Base-by-base conservation (phyloP, 768 basidiomycete species). In the Psilocybe azurescens region DNA sequence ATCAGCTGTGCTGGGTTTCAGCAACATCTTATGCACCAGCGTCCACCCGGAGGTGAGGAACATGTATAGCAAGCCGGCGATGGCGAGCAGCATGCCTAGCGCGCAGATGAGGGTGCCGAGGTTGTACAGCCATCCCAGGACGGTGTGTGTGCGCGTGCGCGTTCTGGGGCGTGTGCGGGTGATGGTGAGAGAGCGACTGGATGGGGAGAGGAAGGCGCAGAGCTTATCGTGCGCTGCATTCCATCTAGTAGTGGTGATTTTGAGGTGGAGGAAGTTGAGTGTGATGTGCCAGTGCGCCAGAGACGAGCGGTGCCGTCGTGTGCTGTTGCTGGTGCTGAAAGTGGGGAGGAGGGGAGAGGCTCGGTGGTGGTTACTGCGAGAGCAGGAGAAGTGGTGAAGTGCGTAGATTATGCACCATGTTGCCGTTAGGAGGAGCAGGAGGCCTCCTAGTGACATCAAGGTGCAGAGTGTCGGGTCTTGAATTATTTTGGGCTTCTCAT, bases 181-280 rank as follows among this genome's bases (percentile, higher is more conserved):
- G 41, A n/a, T 1, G 4, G 41, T 36, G 7, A 36, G 33, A 56
- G 50, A 72, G 74, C 5, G 65, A 66, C n/a, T 70, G 68, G 28
- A 68, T 66, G 4, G 75, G 69, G n/a, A 89, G 70, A 3, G 60
- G 46, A 0, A 65, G 49, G 11, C 50, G 11, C 81, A 64, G 20
- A 87, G 70, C 11, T 61, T 29, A 66, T 87, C 86, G 62, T 89
- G 87, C 2, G 66, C 50, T 3, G 62, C 65, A 63, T 89, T 89
- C 73, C 80, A 81, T 1, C 72, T 75, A 0, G 82, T 78, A 0
- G 86, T 87, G 65, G 84, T 79, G 58, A 87, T 60, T 53, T 73
- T 73, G 16, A 83, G 63, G 55, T 81, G 78, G 0, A 81, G n/a
- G 9, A 46, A 39, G 14, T 72, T 54, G 4, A 73, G 58, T 4